Evolutionary conservation across 345 rosid species (phyloP).

Genomic region (Brassica napus): DNA sequence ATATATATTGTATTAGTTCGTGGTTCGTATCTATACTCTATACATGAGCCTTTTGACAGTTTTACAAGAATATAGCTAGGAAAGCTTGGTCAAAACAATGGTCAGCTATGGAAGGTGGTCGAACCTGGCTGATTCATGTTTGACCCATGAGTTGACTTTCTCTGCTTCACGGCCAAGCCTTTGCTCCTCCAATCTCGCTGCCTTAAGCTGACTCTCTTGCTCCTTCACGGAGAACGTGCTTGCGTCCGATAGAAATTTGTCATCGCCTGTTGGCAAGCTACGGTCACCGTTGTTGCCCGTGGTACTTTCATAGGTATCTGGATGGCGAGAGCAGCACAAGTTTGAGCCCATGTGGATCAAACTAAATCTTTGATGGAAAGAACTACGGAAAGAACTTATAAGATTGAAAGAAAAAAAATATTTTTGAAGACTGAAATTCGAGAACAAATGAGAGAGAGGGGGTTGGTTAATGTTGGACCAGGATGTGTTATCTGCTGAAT

Average conservation of each 20-base stretch:
- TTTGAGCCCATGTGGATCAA: slow-evolving; percentile 36
- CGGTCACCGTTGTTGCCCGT: background rate
- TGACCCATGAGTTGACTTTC: slow-evolving; percentile 33
- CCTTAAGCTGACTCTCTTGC: slow-evolving; percentile 33
- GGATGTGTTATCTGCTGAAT: slow-evolving; percentile 14
- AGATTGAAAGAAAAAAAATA: too few relatives aligned
- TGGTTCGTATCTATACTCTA: background rate
- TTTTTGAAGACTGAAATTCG: background rate
- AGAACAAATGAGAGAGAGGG: slow-evolving; percentile 11
- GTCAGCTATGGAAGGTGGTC: slow-evolving; percentile 37
- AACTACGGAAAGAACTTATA: too few relatives aligned
- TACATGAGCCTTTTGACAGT: background rate
- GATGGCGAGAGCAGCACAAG: slow-evolving; percentile 31
- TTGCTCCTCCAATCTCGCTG: slow-evolving; percentile 24
- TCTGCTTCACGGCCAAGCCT: slow-evolving; percentile 39
- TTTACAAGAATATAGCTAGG: slow-evolving; percentile 6
- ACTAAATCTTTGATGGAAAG: slow-evolving; percentile 9
- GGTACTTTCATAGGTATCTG: slow-evolving; percentile 6
- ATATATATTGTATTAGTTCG: background rate
- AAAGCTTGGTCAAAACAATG: slow-evolving; percentile 6
- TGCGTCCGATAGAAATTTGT: slow-evolving; percentile 27
- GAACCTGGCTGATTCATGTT: slow-evolving; percentile 38
- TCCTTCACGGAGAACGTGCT: slow-evolving; percentile 34
- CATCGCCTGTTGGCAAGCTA: slow-evolving; percentile 19
- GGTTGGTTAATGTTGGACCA: slow-evolving; percentile 27